Conservation (phyloP, 2,329 filamentous ascomycete species). For the Ascochyta lentis region DNA sequence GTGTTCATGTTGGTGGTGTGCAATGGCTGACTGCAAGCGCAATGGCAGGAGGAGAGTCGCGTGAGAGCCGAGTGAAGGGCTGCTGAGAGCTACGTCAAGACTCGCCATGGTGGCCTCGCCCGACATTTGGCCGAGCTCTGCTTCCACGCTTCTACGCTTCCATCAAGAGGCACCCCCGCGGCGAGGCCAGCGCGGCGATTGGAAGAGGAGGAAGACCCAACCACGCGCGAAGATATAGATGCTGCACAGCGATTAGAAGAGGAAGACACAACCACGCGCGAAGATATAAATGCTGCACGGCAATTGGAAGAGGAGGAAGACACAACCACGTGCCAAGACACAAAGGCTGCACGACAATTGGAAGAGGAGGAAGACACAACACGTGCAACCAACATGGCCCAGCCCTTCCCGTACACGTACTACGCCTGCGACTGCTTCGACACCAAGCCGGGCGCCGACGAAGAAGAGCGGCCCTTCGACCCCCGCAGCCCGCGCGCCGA, state of each 20-base stretch:
- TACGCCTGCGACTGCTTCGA: conserved; percentile 70
- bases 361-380: not conserved
- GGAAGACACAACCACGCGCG: too few relatives aligned
- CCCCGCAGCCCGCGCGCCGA: conserved; percentile 83
- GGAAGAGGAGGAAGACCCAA: conserved; percentile 7
- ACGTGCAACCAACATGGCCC: conserved; percentile 53
- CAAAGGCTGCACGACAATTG: too few relatives aligned
- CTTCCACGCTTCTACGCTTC: not conserved
- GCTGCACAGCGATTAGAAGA: too few relatives aligned
- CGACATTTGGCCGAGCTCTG: conserved; percentile 11
- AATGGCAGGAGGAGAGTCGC: not conserved
- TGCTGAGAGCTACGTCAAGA: conserved; percentile 11
- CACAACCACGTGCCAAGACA: too few relatives aligned
- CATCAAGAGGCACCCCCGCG: conserved; percentile 18
- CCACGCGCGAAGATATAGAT: too few relatives aligned
- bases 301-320: too few relatives aligned
- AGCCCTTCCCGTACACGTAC: conserved; percentile 67
- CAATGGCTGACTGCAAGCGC: not conserved
- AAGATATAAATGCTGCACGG: too few relatives aligned
- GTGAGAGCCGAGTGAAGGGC: not conserved
- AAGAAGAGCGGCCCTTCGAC: conserved; percentile 83
- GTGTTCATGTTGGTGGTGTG: conserved; percentile 34
- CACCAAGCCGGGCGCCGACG: conserved; percentile 59
- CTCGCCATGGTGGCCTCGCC: not conserved
- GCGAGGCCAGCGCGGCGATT: conserved; percentile 2